These are phyloP conservation scores for Kluyveromyces aestuarii DNA, from an alignment of 805 yeast genomes.

Conservation along the genomic window DNA sequence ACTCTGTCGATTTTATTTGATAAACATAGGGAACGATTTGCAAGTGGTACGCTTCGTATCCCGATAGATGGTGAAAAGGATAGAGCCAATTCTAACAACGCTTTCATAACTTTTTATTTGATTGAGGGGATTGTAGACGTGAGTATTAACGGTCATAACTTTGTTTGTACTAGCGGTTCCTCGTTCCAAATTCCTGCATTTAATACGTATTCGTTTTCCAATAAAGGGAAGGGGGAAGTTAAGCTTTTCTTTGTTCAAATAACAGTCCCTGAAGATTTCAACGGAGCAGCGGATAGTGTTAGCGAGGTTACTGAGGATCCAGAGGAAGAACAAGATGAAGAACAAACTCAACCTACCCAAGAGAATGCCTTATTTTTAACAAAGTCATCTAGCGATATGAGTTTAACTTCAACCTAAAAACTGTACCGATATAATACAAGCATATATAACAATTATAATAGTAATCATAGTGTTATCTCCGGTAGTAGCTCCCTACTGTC, in stretches of 20 bases:
- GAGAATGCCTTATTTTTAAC: not conserved
- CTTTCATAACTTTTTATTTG: slow-evolving; percentile 68
- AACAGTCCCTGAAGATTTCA: slow-evolving; percentile 16
- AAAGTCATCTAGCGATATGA: slow-evolving; percentile 15
- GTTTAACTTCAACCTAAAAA: slow-evolving; percentile 11
- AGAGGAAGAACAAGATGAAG: not conserved
- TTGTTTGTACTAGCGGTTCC: slow-evolving; percentile 62
- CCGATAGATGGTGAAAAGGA: slow-evolving; percentile 60
- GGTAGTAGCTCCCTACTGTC: not conserved
- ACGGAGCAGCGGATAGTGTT: not conserved
- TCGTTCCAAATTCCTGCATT: slow-evolving; percentile 76
- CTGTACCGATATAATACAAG: not conserved
- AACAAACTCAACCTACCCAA: not conserved
- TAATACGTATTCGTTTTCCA: slow-evolving; percentile 59
- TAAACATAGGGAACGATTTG: slow-evolving; percentile 51
- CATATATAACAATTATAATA: not conserved
- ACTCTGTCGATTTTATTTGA: slow-evolving; percentile 57
- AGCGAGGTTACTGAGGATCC: not conserved
- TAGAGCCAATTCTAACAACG: slow-evolving; percentile 45
- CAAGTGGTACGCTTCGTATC: slow-evolving; percentile 63
- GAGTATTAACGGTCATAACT: slow-evolving; percentile 45
- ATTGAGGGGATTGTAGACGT: slow-evolving; percentile 64
- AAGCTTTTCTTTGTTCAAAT: slow-evolving; percentile 71
- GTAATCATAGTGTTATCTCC: not conserved
- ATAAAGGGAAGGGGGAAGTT: slow-evolving; percentile 49